Percentiles rank a stretch among this genome's conserved stretches.
Conservation (phyloP, 441 rosid species). For the Populus hybrid region DNA sequence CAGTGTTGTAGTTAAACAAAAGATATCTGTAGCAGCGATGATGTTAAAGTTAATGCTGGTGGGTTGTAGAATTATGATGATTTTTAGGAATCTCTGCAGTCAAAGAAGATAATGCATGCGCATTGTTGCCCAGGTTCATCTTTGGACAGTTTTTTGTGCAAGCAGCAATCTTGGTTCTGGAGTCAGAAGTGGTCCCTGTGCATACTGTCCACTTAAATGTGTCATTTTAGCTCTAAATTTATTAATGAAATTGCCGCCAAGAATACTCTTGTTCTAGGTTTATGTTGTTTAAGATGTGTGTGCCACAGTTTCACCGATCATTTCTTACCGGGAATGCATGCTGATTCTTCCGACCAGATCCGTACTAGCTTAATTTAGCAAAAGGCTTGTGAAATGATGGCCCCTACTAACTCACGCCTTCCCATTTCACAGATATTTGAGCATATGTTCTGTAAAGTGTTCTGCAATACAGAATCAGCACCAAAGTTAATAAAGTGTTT, state of each 20-base stretch:
- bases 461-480: background rate
- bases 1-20: background rate
- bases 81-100: background rate
- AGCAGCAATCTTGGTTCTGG: background rate
- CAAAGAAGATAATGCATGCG: background rate
- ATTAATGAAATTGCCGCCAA: background rate
- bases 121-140: background rate
- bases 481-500: background rate
- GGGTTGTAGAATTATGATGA: background rate
- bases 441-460: background rate
- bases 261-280: background rate
- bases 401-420: background rate
- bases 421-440: background rate
- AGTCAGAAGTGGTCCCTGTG: background rate
- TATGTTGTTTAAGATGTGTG: background rate
- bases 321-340: background rate
- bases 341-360: conserved; percentile 4
- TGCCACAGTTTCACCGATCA: background rate
- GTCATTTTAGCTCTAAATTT: background rate
- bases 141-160: background rate
- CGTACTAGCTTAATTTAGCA: background rate
- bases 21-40: background rate
- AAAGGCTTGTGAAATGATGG: background rate
- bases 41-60: background rate
- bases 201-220: background rate